phyloP scores from a whole-genome alignment of 176 grass and related monocot species.

The Zea mays region Zm-B73-REFERENCE-NAM-5.0 NC_050100.1:149739001-149739500 shows the following conservation, averaged over 20 bases:
- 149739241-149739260: constrained; percentile 15
- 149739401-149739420: constrained; percentile 78
- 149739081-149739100: constrained; percentile 1
- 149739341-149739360: background rate
- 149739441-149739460: constrained; percentile 99
- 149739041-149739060: background rate
- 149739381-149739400: constrained; percentile 40
- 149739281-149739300: constrained; percentile 15
- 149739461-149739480: too few relatives aligned
- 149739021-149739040: background rate
- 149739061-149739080: constrained; percentile 7
- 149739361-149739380: background rate
- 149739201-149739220: background rate
- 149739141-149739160: constrained; percentile 1
- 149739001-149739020: constrained; percentile 5
- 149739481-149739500: too few relatives aligned
- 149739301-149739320: background rate
- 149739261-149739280: constrained; percentile 16
- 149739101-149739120: constrained; percentile 15
- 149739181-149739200: constrained; percentile 13
- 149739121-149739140: constrained; percentile 1
- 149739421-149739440: constrained; percentile 98
- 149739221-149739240: background rate
- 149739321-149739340: background rate
- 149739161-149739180: constrained; percentile 23